Evolutionary conservation across 2,329 filamentous ascomycete genomes (phyloP), one percentile per base, ranked within the genome.

Genomic region (Stachybotrys elegans): DNA sequence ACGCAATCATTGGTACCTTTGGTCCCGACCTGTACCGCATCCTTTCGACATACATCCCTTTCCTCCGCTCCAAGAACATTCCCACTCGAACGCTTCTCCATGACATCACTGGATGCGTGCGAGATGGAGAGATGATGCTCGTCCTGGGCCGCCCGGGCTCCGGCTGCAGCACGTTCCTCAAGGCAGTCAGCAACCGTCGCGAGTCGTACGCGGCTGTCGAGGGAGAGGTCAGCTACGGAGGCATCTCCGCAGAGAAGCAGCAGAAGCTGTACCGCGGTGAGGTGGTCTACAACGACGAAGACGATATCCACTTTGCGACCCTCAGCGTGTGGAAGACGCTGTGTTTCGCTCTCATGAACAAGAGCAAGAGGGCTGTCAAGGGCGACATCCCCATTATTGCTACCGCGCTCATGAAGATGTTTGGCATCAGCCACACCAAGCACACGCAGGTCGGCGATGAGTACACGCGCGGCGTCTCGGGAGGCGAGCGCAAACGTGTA

Each of bases 401-500:
- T 16, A 75, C 82, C 42, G 82, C 84, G 0, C 67, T 92, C 37
- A 66, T 90, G 59, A 84, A 81, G 56, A 88, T 91, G 70, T 91
- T 92, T 52, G 85, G 84, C 9, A 90, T 92, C 44, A 73, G 72
- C 12, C 87, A 92, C 56, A 90, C 86, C 1, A 81, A 78, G 54
- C 74, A 86, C 54, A 92, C 88, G 0, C 71, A 80, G 2, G 85
- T 92, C 2, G 88, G 88, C n/a, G 81, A 91, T 55, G 81, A 84
- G 48, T 76, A 68, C 54, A 76, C 83, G 6, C 78, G 85, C 38
- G 87, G 87, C 60, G 83, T 92, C 0, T 87, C 83, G 38, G 88
- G 88, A 54, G 88, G 88, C 46, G 88, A 93, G 66, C 70, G 87
- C 29, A 92, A 91, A 61, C 83, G 87, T 57, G 86, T 89, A 8